Evolutionary conservation across 495 filamentous ascomycete species (phyloP), one percentile per base, ranked within the genome.

Genomic region (Margaritispora aquatica): DNA sequence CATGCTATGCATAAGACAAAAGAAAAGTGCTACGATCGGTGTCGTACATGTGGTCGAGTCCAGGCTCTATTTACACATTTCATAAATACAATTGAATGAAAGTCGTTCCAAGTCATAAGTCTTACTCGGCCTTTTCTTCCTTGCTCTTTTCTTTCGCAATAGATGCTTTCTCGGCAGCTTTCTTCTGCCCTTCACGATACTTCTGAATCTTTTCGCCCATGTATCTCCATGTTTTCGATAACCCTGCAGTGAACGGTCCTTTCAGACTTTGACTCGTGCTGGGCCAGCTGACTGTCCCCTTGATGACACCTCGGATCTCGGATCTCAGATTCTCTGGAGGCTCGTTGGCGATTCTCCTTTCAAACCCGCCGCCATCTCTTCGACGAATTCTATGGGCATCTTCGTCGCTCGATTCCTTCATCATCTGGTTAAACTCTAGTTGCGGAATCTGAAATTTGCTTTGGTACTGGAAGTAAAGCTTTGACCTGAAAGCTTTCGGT

Each of bases 391-490:
- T 71, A 1, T 76, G 76, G 5, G 81, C 75, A 60, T 92, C 87
- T 57, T 89, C 85, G 60, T 90, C 83, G 56, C 83, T 78, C 51
- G 73, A 83, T 51, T 84, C 80, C 58, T 89, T 82, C 69, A 97
- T 84, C 88, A 98, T 92, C 68, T 87, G 83, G 60, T 88, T 71
- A 71, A 96, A 98, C 41, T 96, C 89, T 1, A 77, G 75, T 23
- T 82, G 85, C 0, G 94, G 92, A 31, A 97, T 95, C 31, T 80
- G 79, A 64, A 88, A 96, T 66, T 95, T 92, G 62, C 86, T 80
- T 71, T 97, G 94, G 65, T 96, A 97, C 64, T 90, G 84, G 72
- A 94, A 95, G 73, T 97, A 98, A 1, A 98, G 71, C 63, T 90
- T 92, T 50, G 88, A 79, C 15, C 94, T 81, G 80, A 98, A 97